Percentiles rank a stretch among this genome's conserved stretches.
Evolutionary conservation across 1,284 basidiomycete species (phyloP).

Genomic region (Cryptococcus floricola): DNA sequence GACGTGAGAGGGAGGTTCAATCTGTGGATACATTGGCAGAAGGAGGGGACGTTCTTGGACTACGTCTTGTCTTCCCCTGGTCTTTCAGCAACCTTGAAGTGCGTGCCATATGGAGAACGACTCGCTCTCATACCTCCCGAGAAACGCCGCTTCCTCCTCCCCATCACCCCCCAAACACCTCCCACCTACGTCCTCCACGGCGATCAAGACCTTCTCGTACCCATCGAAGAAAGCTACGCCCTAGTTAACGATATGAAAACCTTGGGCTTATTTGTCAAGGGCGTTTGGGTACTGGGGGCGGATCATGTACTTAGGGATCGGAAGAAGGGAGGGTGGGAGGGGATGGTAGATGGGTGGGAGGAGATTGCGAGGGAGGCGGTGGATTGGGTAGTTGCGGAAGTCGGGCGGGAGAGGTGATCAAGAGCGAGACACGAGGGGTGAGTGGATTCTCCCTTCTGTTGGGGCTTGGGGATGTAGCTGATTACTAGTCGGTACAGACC

Average conservation of each 20-base stretch:
- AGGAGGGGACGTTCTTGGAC: conserved; percentile 7
- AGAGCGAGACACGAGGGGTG: no score
- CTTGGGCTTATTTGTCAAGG: neutral
- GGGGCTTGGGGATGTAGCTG: no score
- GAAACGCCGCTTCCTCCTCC: conserved; percentile 4
- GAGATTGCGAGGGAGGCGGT: neutral
- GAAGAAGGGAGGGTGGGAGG: neutral
- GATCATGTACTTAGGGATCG: conserved; percentile 6
- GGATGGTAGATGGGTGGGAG: neutral
- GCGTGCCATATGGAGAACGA: conserved; percentile 3
- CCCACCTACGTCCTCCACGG: conserved; percentile 8
- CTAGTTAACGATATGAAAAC: neutral
- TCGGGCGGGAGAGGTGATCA: neutral
- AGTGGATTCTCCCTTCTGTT: no score
- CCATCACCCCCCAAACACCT: neutral
- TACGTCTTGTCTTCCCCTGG: conserved; percentile 7
- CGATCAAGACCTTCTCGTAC: conserved; percentile 6
- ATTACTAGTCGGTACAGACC: no score
- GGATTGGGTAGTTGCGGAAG: neutral
- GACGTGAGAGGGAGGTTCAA: conserved; percentile 1
- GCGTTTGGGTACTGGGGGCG: conserved; percentile 9
- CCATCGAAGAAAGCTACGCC: conserved; percentile 4
- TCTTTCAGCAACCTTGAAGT: neutral
- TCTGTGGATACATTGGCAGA: conserved; percentile 3
- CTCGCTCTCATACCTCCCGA: conserved; percentile 1